A percentile compares a stretch with the other conserved stretches of the same genome.
Evolutionary conservation across 306 rosid species (phyloP).

Genomic region (Comarum palustre): DNA sequence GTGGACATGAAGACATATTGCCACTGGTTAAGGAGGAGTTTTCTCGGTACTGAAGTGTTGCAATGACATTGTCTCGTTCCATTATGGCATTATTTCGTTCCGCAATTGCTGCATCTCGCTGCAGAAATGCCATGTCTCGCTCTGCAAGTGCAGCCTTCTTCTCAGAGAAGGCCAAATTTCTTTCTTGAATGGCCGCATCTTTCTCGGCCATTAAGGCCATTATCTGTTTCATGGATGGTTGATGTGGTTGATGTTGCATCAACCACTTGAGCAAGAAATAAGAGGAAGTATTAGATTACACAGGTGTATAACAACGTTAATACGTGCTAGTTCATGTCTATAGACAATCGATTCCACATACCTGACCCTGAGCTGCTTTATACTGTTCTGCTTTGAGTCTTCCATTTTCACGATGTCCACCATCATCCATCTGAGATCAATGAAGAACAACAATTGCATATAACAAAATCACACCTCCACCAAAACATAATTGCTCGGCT

Average conservation of each 20-base stretch:
- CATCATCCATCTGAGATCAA: slow-evolving; percentile 71
- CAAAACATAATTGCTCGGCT: slow-evolving; percentile 16
- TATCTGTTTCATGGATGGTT: slow-evolving; percentile 95
- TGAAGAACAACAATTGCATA: slow-evolving; percentile 29
- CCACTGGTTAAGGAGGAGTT: slow-evolving; percentile 53
- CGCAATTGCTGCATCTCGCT: slow-evolving; percentile 83
- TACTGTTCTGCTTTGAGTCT: slow-evolving; percentile 85
- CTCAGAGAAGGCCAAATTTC: slow-evolving; percentile 88
- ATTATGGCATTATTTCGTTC: slow-evolving; percentile 76
- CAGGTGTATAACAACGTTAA: neutral
- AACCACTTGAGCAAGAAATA: slow-evolving; percentile 51
- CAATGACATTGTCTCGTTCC: slow-evolving; percentile 87
- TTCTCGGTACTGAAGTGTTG: slow-evolving; percentile 81
- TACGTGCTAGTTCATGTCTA: slow-evolving; percentile 5
- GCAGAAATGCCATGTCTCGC: slow-evolving; percentile 83
- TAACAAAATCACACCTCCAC: slow-evolving; percentile 21
- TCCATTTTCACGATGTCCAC: slow-evolving; percentile 88
- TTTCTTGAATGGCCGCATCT: slow-evolving; percentile 89
- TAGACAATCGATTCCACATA: slow-evolving; percentile 26
- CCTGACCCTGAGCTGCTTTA: slow-evolving; percentile 94
- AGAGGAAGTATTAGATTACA: neutral
- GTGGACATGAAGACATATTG: slow-evolving; percentile 70
- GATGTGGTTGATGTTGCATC: slow-evolving; percentile 93
- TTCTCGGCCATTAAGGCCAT: slow-evolving; percentile 89
- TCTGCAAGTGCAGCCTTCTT: slow-evolving; percentile 87